A percentile compares a stretch with the other conserved stretches of the same genome.
Conservation (phyloP, 768 basidiomycete species). For the Podaxis sp. region DNA sequence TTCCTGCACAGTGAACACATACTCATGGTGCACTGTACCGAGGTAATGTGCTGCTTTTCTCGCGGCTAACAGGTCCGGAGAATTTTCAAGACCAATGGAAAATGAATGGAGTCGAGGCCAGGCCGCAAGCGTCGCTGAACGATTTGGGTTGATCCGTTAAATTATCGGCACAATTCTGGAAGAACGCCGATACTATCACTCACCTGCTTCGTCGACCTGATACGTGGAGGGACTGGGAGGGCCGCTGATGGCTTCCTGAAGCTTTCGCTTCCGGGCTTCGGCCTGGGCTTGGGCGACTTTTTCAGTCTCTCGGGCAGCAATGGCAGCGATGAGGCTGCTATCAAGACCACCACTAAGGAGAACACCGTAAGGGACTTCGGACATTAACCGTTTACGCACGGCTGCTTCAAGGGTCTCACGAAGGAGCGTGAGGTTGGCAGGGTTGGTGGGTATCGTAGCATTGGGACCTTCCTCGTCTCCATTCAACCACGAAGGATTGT, state of each 20-base stretch:
- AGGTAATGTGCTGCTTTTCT: conserved; percentile 90
- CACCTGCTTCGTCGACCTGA: conserved; percentile 56
- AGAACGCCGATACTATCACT: conserved; percentile 16
- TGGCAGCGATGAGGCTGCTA: conserved; percentile 92
- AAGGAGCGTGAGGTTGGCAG: conserved; percentile 66
- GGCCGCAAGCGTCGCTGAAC: conserved; percentile 66
- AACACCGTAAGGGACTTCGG: conserved; percentile 97
- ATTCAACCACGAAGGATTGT: conserved; percentile 85
- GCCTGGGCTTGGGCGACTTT: conserved; percentile 81
- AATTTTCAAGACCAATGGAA: conserved; percentile 92
- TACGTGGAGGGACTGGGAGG: conserved; percentile 51
- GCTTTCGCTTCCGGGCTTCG: conserved; percentile 63
- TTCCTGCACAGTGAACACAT: conserved; percentile 97
- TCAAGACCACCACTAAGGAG: conserved; percentile 94
- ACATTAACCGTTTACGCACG: conserved; percentile 94
- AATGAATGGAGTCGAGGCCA: conserved; percentile 99
- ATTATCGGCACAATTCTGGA: conserved; percentile 12
- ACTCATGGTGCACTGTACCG: conserved; percentile 96
- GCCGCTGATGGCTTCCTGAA: conserved; percentile 54
- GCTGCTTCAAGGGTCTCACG: conserved; percentile 87
- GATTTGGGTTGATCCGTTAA: conserved; percentile 9
- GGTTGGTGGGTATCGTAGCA: conserved; percentile 54
- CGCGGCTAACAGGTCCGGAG: conserved; percentile 93
- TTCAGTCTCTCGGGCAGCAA: conserved; percentile 94
- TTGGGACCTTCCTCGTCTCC: conserved; percentile 63